Conservation (phyloP, 2,329 filamentous ascomycete genomes). For the Alternaria metachromatica region DNA sequence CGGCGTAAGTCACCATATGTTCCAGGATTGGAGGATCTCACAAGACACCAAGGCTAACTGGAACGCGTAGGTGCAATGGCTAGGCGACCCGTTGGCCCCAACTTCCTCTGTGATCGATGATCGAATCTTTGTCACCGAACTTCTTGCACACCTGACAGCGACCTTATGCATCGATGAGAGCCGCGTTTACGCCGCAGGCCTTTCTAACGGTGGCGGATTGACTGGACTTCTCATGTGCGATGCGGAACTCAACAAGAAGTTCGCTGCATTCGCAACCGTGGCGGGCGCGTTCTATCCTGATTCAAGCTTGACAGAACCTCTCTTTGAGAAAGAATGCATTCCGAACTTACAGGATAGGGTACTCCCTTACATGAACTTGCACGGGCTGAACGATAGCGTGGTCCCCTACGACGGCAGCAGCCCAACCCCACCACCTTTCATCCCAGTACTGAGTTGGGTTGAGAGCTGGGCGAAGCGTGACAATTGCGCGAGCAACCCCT, state of each 20-base stretch:
- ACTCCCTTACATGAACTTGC: conserved; percentile 28
- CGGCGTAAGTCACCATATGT: conserved; percentile 17
- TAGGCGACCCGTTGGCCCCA: conserved; percentile 49
- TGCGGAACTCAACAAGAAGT: conserved; percentile 43
- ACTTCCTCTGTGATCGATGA: conserved; percentile 48
- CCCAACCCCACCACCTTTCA: conserved; percentile 17
- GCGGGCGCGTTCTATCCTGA: conserved; percentile 54
- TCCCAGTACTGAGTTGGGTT: conserved; percentile 24
- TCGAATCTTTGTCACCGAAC: conserved; percentile 51
- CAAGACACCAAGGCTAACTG: neutral
- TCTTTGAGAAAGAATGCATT: conserved; percentile 24
- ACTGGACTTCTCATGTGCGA: conserved; percentile 56
- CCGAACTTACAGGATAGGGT: conserved; percentile 1
- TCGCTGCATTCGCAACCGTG: conserved; percentile 58
- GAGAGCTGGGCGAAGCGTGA: conserved; percentile 15
- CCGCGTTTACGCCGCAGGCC: conserved; percentile 55
- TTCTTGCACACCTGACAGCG: conserved; percentile 47
- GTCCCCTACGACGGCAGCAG: conserved; percentile 33
- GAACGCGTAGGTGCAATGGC: conserved; percentile 41
- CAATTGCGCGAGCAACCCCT: conserved; percentile 6
- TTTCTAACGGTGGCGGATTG: conserved; percentile 62
- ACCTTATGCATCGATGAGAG: conserved; percentile 54
- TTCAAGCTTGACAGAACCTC: conserved; percentile 16
- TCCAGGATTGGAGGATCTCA: neutral
- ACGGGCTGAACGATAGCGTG: conserved; percentile 28